A percentile compares a stretch with the other conserved stretches of the same genome.
Conservation (phyloP, 768 basidiomycete genomes). For the Amanita thiersii region DNA sequence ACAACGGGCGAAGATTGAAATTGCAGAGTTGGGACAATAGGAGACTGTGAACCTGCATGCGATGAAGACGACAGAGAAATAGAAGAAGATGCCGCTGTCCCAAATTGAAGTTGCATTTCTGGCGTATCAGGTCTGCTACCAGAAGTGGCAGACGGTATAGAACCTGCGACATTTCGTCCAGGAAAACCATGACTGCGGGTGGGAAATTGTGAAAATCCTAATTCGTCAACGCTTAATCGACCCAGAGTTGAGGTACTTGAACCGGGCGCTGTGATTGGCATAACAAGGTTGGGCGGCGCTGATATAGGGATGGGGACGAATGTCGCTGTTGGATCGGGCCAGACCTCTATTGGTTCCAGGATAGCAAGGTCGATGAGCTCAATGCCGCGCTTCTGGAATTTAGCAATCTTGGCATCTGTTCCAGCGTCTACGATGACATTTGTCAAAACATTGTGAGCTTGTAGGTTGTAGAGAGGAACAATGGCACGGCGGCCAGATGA, state of each 20-base stretch:
- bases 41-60: background rate
- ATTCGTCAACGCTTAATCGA: constrained; percentile 20
- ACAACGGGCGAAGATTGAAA: constrained; percentile 10
- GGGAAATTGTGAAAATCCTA: constrained; percentile 12
- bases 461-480: constrained; percentile 80
- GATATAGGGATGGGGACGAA: background rate
- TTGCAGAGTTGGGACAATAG: background rate
- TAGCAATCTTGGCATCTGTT: constrained; percentile 80
- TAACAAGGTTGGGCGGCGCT: background rate
- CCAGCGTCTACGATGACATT: constrained; percentile 85
- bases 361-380: constrained; percentile 73
- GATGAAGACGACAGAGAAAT: constrained; percentile 18
- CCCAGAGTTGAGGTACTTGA: constrained; percentile 9
- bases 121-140: constrained; percentile 15
- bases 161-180: background rate
- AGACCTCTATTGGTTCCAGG: constrained; percentile 79
- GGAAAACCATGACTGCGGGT: background rate
- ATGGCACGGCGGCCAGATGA: constrained; percentile 61
- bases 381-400: constrained; percentile 62
- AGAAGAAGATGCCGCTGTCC: constrained; percentile 19
- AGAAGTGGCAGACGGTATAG: background rate
- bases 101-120: background rate
- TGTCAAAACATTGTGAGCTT: constrained; percentile 82
- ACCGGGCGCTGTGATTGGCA: constrained; percentile 1
- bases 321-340: constrained; percentile 27